A percentile compares a stretch with the other conserved stretches of the same genome.
Conservation (phyloP, 2,329 filamentous ascomycete species). For the Dactylellina leptospora region DNA sequence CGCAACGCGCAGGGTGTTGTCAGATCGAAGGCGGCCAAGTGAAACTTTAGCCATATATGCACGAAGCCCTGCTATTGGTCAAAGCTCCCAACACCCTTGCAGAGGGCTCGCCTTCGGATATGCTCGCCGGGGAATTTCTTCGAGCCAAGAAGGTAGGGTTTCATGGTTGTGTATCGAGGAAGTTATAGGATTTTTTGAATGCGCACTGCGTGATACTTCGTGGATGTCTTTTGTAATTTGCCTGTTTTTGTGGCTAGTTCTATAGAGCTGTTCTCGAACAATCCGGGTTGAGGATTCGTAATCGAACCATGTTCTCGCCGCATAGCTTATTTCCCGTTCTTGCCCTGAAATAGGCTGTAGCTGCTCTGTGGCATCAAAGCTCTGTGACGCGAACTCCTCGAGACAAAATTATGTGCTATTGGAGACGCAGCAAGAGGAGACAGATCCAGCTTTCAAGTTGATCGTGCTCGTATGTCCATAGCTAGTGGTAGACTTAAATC, state of each 20-base stretch:
- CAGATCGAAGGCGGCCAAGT: conserved; percentile 38
- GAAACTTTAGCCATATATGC: conserved; percentile 40
- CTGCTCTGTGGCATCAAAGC: too few relatives aligned
- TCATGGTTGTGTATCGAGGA: conserved; percentile 40
- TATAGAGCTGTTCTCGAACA: neutral
- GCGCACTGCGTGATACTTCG: conserved; percentile 15
- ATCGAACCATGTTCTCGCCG: neutral
- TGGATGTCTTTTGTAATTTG: neutral
- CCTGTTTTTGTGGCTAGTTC: neutral
- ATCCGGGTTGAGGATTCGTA: neutral
- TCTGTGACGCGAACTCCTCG: too few relatives aligned
- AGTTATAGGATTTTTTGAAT: conserved; percentile 11
- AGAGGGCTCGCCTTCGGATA: conserved; percentile 21
- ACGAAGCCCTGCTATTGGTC: conserved; percentile 19
- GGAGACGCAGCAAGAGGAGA: too few relatives aligned
- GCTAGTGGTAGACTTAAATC: too few relatives aligned
- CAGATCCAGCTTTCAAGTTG: too few relatives aligned
- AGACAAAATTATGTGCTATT: too few relatives aligned
- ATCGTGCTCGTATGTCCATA: too few relatives aligned
- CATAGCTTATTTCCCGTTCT: neutral
- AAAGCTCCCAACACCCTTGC: conserved; percentile 1
- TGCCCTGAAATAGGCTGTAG: too few relatives aligned
- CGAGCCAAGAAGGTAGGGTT: conserved; percentile 35
- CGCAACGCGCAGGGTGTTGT: conserved; percentile 16
- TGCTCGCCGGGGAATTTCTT: conserved; percentile 46